These are phyloP conservation scores for Amphirosellinia nigrospora DNA, from an alignment of 495 filamentous ascomycete species.

Conservation along the genomic window DNA sequence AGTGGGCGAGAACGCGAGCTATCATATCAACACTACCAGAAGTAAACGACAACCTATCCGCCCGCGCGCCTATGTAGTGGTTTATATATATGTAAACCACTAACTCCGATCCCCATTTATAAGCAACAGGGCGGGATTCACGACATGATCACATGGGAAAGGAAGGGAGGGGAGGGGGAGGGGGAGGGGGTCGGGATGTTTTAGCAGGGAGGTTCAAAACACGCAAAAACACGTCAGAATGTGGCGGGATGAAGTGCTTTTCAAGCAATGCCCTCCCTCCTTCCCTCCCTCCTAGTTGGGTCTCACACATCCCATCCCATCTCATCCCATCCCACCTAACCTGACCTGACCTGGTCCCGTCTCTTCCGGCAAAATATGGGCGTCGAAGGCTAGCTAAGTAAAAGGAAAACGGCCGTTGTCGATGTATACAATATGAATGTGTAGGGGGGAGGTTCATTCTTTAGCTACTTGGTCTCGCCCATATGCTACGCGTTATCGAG, in stretches of 20 bases:
- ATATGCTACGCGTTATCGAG: too few relatives aligned
- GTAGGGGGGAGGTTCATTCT: too few relatives aligned
- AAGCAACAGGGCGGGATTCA: not conserved
- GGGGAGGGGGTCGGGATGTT: not conserved
- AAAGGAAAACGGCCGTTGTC: too few relatives aligned
- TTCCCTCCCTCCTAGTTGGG: too few relatives aligned
- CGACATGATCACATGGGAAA: not conserved
- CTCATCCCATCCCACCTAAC: too few relatives aligned
- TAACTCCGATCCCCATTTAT: not conserved
- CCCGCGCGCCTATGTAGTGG: not conserved
- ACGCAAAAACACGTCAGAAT: constrained; percentile 19
- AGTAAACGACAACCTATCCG: not conserved
- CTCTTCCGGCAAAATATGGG: constrained; percentile 6
- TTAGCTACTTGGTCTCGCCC: too few relatives aligned
- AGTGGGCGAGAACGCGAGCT: not conserved
- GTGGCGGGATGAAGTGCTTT: constrained; percentile 18
- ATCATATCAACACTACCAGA: not conserved
- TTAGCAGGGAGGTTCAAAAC: not conserved
- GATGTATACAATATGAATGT: too few relatives aligned
- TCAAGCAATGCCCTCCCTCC: too few relatives aligned
- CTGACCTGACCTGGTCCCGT: too few relatives aligned
- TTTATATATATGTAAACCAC: not conserved
- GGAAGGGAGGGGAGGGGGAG: not conserved
- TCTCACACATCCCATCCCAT: too few relatives aligned
- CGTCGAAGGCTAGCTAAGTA: not conserved